Evolutionary conservation across 129 eudicot genomes (phyloP), one percentile per base, ranked within the genome.

Genomic region (Escallonia herrerae): DNA sequence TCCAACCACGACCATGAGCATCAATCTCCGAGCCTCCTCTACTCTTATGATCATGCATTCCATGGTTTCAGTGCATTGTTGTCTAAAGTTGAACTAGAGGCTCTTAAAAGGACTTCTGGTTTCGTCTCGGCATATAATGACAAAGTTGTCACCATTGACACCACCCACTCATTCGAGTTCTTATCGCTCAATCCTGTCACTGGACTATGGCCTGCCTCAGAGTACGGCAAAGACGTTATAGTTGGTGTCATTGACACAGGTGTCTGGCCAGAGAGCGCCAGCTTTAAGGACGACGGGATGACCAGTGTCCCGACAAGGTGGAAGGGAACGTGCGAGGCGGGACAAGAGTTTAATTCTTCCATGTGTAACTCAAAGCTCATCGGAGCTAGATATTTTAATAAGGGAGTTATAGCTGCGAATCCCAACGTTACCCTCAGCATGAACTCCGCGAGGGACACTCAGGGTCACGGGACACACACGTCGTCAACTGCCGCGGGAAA

Each of bases 381-480:
- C 7, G 89, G 89, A 12, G 88, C 77, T 6, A 48, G 77, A 22
- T 83, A 63, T 56, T 79, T 79, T 64, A 83, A 76, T 65, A 73
- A 79, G 44, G 89, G 85, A 2, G 45, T 73, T 3, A 9, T 7
- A 3, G 82, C 80, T 1, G 52, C 59, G 2, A 50, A 72, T 12
- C 82, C 85, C 1, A 38, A 52, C 7, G 33, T 62, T 7, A 76
- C 61, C 10, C 12, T 79, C 0, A 58, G 58, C 39, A 72, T 76
- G 77, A 62, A 72, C 62, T 83, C 88, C 1, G 77, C 77, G 5
- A 72, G 88, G 58, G 88, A 83, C 58, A 68, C 75, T 5, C 9
- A 15, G 0, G 85, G 89, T 6, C 89, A 83, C 33, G 89, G 89
- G 1, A 79, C 85, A 1, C 87, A 82, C 52, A 74, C 80, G 13